Evolutionary conservation across 129 eudicot species (phyloP).

Genomic region (Flaveria ramosissima): DNA sequence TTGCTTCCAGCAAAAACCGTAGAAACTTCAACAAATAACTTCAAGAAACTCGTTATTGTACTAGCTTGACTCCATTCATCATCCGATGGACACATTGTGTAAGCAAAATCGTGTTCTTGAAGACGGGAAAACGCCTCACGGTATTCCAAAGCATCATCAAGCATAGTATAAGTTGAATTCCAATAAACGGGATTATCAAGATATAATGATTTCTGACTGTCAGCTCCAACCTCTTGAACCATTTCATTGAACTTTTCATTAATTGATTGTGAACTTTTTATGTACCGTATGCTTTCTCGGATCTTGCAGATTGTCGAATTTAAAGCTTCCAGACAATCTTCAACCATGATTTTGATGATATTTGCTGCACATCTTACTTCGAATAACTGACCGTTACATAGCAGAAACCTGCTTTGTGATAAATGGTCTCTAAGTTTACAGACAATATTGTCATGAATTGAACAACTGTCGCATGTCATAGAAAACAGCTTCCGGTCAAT

Average conservation of each 20-base stretch:
- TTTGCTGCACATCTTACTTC: slow-evolving; percentile 89
- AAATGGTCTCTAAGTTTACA: slow-evolving; percentile 75
- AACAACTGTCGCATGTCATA: slow-evolving; percentile 61
- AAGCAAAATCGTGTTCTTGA: slow-evolving; percentile 65
- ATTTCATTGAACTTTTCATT: slow-evolving; percentile 79
- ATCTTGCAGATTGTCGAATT: slow-evolving; percentile 53
- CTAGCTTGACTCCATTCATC: slow-evolving; percentile 69
- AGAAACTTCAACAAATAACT: slow-evolving; percentile 72
- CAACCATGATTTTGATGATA: slow-evolving; percentile 66
- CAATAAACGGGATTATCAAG: slow-evolving; percentile 63
- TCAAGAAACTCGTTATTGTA: slow-evolving; percentile 60
- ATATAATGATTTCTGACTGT: slow-evolving; percentile 51
- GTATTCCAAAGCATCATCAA: slow-evolving; percentile 69
- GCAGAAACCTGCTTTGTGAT: slow-evolving; percentile 70
- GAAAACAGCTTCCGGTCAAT: slow-evolving; percentile 86
- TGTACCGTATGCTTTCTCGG: slow-evolving; percentile 69
- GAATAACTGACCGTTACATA: slow-evolving; percentile 76
- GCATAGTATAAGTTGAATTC: slow-evolving; percentile 84
- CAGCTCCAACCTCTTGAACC: slow-evolving; percentile 61
- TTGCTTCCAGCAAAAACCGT: slow-evolving; percentile 60
- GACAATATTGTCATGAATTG: slow-evolving; percentile 57
- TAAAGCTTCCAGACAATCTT: slow-evolving; percentile 68
- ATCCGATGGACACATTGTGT: slow-evolving; percentile 59
- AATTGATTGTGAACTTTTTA: slow-evolving; percentile 59
- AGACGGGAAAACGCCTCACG: slow-evolving; percentile 70